Base-by-base conservation (phyloP, 2,329 filamentous ascomycete species). In the Nemania serpens region DNA sequence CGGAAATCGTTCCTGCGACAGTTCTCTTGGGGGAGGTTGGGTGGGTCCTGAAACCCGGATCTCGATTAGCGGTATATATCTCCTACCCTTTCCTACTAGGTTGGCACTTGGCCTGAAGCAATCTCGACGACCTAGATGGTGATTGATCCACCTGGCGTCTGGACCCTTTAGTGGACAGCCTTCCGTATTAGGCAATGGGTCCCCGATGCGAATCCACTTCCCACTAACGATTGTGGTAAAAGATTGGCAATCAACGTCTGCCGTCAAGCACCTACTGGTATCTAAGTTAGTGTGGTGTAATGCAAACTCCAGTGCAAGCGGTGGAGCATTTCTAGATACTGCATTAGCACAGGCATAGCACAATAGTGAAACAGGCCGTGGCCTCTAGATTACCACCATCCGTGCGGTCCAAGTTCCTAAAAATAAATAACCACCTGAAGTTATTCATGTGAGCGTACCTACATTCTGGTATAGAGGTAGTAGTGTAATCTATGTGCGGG, bases 311-410 rank as follows among this genome's bases (percentile, higher is more conserved):
- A 41, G 36, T 51, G 49, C 59, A 58, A 17, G 45, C n/a, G 34
- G 59, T 59, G 51, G 59, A 55, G 22, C 34, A 11, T 15, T n/a
- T 42, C 39, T 17, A 45, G 47, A 47, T 50, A 61, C 62, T 61
- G 59, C 58, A 58, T 60, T 58, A 57, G 56, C 61, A 64, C 58
- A 58, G 58, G 68, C 64, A 69, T 49, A 63, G 65, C 59, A 67
- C 58, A 70, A 68, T 62, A 66, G 67, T 69, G 68, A 70, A 71
- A 70, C 69, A 57, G 54, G 45, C 64, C 59, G 67, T 69, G 60
- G 58, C 47, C 45, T 54, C 43, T 50, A 42, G 17, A 46, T 43
- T 61, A 45, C 46, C 15, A 55, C 45, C 63, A 63, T 56, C 36
- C 15, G 60, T 39, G 55, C 43, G 58, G 47, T 49, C 53, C 37